A percentile compares a stretch with the other conserved stretches of the same genome.
These are phyloP conservation scores for Pseudocercospora pini-densiflorae DNA, from an alignment of 2,329 filamentous ascomycete genomes.

Conservation along the genomic window DNA sequence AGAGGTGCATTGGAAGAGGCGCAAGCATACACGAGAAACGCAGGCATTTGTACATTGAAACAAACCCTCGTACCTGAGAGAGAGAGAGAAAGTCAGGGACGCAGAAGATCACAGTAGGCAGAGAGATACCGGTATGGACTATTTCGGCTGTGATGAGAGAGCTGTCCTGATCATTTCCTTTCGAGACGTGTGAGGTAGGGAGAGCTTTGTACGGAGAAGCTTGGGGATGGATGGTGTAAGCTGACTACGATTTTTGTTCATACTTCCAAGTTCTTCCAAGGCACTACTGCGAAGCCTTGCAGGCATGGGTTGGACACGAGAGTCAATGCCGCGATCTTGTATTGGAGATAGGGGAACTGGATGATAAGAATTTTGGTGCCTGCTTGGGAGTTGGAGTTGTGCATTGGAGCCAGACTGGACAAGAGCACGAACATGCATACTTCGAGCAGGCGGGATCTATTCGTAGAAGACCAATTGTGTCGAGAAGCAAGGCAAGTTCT, in stretches of 20 bases:
- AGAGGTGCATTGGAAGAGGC: background rate
- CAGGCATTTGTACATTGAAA: background rate
- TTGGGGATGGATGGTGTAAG: background rate
- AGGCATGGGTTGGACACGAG: background rate
- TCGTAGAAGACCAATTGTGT: background rate
- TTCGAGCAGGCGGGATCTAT: no score
- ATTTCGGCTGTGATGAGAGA: background rate
- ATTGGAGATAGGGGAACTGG: background rate
- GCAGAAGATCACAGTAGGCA: background rate
- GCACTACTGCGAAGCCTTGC: background rate
- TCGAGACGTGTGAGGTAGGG: background rate
- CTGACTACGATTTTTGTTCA: background rate
- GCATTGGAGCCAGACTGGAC: no score
- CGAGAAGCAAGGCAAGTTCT: background rate
- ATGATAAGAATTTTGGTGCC: background rate
- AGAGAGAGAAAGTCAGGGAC: background rate
- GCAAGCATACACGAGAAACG: background rate
- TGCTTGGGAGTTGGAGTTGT: background rate
- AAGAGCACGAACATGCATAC: no score
- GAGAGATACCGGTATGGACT: background rate
- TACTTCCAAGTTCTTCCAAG: background rate
- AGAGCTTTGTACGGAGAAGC: background rate
- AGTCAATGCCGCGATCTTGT: background rate
- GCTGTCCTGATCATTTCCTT: background rate
- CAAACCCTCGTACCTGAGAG: background rate